Conservation (phyloP, 305 asterid genomes). For the Coffea humblotiana region DNA sequence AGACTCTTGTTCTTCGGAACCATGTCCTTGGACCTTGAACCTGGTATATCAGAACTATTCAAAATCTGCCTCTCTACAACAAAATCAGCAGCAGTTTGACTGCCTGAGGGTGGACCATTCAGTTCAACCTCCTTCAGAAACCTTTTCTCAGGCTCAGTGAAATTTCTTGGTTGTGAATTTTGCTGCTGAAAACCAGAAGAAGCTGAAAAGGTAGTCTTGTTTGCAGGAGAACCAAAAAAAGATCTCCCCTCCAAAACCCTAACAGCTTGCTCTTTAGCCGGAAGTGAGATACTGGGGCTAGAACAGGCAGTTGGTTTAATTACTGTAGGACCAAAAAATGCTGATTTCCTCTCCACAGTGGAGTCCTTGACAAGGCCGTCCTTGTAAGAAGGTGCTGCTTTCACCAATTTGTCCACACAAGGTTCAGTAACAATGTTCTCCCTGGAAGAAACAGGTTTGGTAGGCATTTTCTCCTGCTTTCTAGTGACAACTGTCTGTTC, state of each 20-base stretch:
- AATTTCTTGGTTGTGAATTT: conserved; percentile 43
- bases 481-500: conserved; percentile 33
- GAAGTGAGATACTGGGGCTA: conserved; percentile 24
- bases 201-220: conserved; percentile 33
- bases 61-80: conserved; percentile 38
- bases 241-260: conserved; percentile 54
- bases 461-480: conserved; percentile 36
- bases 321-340: conserved; percentile 48
- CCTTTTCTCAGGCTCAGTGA: conserved; percentile 49
- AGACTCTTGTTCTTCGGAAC: conserved; percentile 41
- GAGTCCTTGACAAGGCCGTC: conserved; percentile 34
- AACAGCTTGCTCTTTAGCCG: conserved; percentile 35
- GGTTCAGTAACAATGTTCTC: conserved; percentile 35
- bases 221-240: conserved; percentile 49
- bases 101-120: conserved; percentile 44
- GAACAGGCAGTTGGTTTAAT: conserved; percentile 43
- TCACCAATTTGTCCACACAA: conserved; percentile 30
- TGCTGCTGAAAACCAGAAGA: conserved; percentile 47
- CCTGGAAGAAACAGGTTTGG: conserved; percentile 28
- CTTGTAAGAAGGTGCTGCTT: conserved; percentile 26
- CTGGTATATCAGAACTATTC: conserved; percentile 44
- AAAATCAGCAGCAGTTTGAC: conserved; percentile 39
- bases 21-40: conserved; percentile 42
- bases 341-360: conserved; percentile 38
- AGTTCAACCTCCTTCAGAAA: conserved; percentile 53